Evolutionary conservation across 495 filamentous ascomycete genomes (phyloP).

Genomic region (Eremomyces bilateralis): DNA sequence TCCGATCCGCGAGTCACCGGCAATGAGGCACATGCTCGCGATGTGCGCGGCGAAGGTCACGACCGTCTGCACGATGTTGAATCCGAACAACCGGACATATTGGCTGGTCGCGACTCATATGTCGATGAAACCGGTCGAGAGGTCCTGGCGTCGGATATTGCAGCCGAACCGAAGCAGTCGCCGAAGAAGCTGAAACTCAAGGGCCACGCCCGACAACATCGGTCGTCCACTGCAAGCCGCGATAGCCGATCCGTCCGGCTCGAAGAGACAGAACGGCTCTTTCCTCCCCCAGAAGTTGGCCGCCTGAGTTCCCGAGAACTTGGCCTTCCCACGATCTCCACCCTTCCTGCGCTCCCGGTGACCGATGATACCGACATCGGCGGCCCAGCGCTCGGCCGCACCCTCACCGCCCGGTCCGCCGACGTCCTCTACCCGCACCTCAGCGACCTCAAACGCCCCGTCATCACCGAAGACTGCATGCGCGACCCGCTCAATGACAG

Average conservation of each 20-base stretch:
- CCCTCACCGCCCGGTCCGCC: slow-evolving; percentile 20
- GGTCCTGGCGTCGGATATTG: slow-evolving; percentile 36
- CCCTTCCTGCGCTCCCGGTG: slow-evolving; percentile 40
- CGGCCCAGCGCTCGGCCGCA: slow-evolving; percentile 31
- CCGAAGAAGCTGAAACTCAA: too few species aligned
- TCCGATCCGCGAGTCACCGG: slow-evolving; percentile 40
- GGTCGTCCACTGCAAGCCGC: slow-evolving; percentile 15
- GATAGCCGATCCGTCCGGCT: slow-evolving; percentile 9
- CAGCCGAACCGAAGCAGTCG: slow-evolving; percentile 24
- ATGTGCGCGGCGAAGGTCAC: slow-evolving; percentile 53
- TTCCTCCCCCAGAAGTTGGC: slow-evolving; percentile 30
- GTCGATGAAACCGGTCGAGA: slow-evolving; percentile 37
- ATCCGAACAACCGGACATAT: slow-evolving; percentile 30
- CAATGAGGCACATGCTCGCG: slow-evolving; percentile 43
- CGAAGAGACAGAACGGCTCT: slow-evolving; percentile 1
- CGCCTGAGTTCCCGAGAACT: slow-evolving; percentile 29
- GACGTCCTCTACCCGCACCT: slow-evolving; percentile 33
- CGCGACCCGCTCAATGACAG: slow-evolving; percentile 58
- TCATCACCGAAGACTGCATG: slow-evolving; percentile 49
- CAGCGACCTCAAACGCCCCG: slow-evolving; percentile 42
- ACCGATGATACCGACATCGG: slow-evolving; percentile 65
- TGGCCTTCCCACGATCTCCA: slow-evolving; percentile 37
- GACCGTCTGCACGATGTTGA: slow-evolving; percentile 43
- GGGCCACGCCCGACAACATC: too few species aligned
- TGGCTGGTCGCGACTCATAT: slow-evolving; percentile 42